Evolutionary conservation across 2,329 filamentous ascomycete genomes (phyloP).

Genomic region (Penicillium sp.): DNA sequence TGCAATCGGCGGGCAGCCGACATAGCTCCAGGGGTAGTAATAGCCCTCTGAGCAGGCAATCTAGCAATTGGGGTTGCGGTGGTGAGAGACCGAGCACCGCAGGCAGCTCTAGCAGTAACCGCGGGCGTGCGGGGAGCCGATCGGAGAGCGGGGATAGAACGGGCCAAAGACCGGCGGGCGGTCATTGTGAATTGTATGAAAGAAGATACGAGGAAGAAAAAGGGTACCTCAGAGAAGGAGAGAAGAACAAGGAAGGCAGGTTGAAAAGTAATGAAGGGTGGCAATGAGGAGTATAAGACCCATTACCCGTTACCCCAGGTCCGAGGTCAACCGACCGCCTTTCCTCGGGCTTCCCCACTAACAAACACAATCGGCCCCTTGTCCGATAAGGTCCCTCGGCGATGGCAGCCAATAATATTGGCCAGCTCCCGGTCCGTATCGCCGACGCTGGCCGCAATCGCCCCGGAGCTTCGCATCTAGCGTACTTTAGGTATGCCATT

Average conservation of each 20-base stretch:
- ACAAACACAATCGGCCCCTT: constrained; percentile 14
- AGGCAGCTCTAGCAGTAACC: constrained; percentile 27
- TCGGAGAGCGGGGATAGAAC: constrained; percentile 41
- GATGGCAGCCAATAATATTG: constrained; percentile 13
- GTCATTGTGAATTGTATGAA: constrained; percentile 31
- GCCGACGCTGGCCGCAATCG: constrained; percentile 17
- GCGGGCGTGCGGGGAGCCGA: constrained; percentile 36
- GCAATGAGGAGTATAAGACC: constrained; percentile 9
- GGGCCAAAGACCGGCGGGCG: constrained; percentile 37
- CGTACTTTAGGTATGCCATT: background rate
- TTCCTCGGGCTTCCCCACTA: constrained; percentile 13
- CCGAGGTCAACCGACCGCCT: constrained; percentile 24
- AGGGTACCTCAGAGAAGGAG: background rate
- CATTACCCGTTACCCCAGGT: constrained; percentile 16
- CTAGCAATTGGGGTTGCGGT: constrained; percentile 22
- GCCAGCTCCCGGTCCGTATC: background rate
- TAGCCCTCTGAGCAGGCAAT: constrained; percentile 13
- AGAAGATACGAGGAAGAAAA: background rate
- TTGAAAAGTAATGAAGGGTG: background rate
- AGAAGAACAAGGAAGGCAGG: background rate
- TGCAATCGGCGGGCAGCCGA: constrained; percentile 45
- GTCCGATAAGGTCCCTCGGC: constrained; percentile 23
- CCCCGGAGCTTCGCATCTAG: background rate
- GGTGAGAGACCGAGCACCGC: constrained; percentile 27
- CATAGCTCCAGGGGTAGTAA: constrained; percentile 22